These are phyloP conservation scores for Lodderomyces orthopsilosis DNA, from an alignment of 1,139 yeast species.

Conservation along the genomic window DNA sequence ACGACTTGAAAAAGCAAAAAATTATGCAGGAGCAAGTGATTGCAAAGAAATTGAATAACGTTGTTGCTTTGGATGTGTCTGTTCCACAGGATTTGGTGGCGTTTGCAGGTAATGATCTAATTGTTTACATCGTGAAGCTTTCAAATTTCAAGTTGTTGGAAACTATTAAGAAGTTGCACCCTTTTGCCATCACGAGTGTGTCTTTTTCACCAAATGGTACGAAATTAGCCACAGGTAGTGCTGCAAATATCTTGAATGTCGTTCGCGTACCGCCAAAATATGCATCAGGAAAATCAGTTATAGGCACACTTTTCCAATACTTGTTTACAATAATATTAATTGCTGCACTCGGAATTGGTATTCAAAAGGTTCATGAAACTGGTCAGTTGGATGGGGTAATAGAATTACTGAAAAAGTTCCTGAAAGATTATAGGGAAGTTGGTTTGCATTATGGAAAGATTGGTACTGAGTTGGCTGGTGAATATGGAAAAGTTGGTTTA, in stretches of 20 bases:
- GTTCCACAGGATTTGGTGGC: constrained; percentile 52
- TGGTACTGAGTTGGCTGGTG: constrained; percentile 16
- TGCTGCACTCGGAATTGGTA: constrained; percentile 43
- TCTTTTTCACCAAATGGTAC: constrained; percentile 69
- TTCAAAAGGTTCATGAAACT: constrained; percentile 38
- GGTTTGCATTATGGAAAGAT: constrained; percentile 20
- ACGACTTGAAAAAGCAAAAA: constrained; percentile 40
- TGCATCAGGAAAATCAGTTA: constrained; percentile 41
- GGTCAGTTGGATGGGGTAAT: constrained; percentile 32
- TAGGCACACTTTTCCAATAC: constrained; percentile 39
- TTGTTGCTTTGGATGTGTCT: constrained; percentile 66
- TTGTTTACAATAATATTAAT: constrained; percentile 45
- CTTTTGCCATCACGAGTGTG: constrained; percentile 76
- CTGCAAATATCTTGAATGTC: constrained; percentile 72
- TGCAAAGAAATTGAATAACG: constrained; percentile 56
- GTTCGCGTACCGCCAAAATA: constrained; percentile 56
- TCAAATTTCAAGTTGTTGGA: constrained; percentile 51
- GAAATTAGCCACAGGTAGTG: constrained; percentile 73
- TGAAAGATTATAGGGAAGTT: constrained; percentile 20
- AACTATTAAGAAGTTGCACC: constrained; percentile 61
- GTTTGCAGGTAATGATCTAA: constrained; percentile 72
- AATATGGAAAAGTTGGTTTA: constrained; percentile 21
- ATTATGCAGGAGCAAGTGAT: constrained; percentile 43
- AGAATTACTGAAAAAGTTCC: constrained; percentile 17
- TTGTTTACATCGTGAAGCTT: constrained; percentile 55